Conservation (phyloP, 164 flowering plant species). For the Piper longum region DNA sequence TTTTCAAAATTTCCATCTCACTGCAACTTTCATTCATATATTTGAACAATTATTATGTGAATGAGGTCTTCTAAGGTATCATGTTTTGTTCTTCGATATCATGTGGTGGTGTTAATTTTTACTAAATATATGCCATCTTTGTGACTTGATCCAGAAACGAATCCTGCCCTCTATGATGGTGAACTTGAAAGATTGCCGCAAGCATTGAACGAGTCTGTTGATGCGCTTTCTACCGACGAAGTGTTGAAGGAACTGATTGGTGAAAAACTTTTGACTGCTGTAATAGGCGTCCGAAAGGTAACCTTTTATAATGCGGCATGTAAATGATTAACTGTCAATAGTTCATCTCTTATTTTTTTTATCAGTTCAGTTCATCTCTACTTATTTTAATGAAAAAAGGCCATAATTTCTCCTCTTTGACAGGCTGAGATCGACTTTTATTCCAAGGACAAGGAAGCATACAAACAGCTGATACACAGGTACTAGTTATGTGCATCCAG, state of each 20-base stretch:
- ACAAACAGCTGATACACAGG: conserved; percentile 64
- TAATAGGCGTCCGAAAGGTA: conserved; percentile 81
- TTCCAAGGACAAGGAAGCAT: conserved; percentile 50
- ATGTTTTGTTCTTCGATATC: background rate
- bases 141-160: conserved; percentile 33
- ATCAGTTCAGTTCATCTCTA: background rate
- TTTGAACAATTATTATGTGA: no score
- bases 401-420: conserved; percentile 6
- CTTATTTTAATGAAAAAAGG: background rate
- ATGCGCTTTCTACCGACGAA: conserved; percentile 55
- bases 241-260: conserved; percentile 49
- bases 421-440: conserved; percentile 81
- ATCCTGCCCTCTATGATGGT: conserved; percentile 33
- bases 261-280: conserved; percentile 57
- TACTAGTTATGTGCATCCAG: conserved; percentile 21
- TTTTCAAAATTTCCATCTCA: no score
- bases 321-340: background rate
- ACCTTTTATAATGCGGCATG: background rate
- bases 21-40: background rate
- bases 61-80: no score
- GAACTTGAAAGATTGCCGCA: conserved; percentile 48
- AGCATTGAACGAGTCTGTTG: conserved; percentile 63
- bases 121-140: background rate
- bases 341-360: background rate
- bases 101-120: background rate